Conservation (phyloP, 768 basidiomycete species). For the Hericium rajendrae region DNA sequence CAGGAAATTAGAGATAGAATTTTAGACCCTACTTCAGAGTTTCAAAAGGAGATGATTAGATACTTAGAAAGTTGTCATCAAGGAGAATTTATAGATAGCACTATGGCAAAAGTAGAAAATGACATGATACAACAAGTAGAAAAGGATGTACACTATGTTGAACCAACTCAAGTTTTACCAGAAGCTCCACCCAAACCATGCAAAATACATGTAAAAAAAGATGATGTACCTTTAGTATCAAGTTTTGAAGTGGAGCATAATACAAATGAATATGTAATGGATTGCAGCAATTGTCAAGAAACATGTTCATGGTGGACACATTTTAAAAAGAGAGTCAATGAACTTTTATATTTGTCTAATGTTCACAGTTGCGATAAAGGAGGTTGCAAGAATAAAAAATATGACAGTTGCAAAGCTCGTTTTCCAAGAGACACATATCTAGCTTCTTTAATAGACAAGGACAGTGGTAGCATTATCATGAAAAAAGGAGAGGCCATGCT, state of each 20-base stretch:
- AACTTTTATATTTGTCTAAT: constrained; percentile 4
- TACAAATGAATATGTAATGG: neutral
- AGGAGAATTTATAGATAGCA: constrained; percentile 7
- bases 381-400: constrained; percentile 21
- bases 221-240: too few relatives aligned
- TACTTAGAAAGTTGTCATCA: constrained; percentile 11
- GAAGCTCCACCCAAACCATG: too few relatives aligned
- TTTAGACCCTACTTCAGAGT: constrained; percentile 3
- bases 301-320: neutral
- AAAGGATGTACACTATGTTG: too few relatives aligned
- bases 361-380: constrained; percentile 4
- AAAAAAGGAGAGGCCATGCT: constrained; percentile 26
- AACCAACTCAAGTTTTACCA: too few relatives aligned
- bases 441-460: constrained; percentile 21
- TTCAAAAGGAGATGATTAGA: constrained; percentile 4
- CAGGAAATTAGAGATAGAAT: constrained; percentile 13
- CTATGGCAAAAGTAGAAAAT: neutral
- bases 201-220: too few relatives aligned
- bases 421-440: constrained; percentile 25
- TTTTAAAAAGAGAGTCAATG: constrained; percentile 4
- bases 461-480: constrained; percentile 19
- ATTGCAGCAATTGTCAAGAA: neutral
- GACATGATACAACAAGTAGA: too few relatives aligned
- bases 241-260: too few relatives aligned
- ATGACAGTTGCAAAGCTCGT: constrained; percentile 22